phyloP scores from a whole-genome alignment of 2,329 filamentous ascomycete genomes.

The Hypoxylon sp. region DNA sequence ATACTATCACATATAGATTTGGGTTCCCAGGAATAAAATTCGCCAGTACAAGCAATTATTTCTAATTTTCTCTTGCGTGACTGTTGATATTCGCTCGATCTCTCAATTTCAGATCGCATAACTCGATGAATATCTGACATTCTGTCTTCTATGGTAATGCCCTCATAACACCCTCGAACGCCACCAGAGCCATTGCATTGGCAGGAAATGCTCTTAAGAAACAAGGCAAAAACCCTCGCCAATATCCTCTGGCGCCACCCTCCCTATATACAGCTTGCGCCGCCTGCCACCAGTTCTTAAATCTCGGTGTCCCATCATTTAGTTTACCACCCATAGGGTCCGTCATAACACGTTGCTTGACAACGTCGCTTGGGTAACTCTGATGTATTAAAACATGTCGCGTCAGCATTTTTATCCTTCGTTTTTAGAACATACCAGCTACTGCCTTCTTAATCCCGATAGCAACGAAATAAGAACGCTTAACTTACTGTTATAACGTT shows the following conservation, averaged over 20 bases:
- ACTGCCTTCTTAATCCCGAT: no score
- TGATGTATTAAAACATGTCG: no score
- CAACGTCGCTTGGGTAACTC: constrained; percentile 91
- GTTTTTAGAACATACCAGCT: no score
- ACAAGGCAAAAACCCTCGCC: constrained; percentile 93
- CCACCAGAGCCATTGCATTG: constrained; percentile 92
- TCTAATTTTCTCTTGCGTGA: constrained; percentile 7
- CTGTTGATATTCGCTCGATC: not conserved
- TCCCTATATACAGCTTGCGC: constrained; percentile 83
- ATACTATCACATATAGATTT: constrained; percentile 47
- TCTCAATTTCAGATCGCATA: constrained; percentile 4
- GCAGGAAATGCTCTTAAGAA: constrained; percentile 95
- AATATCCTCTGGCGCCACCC: constrained; percentile 84
- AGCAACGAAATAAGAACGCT: no score
- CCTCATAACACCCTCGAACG: constrained; percentile 93
- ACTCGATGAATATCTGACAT: constrained; percentile 4
- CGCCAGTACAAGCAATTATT: constrained; percentile 27
- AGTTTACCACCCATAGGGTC: constrained; percentile 83
- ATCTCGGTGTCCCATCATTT: constrained; percentile 77
- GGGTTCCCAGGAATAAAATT: constrained; percentile 42
- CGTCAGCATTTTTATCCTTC: no score
- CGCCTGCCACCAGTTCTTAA: constrained; percentile 83
- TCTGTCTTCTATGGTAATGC: constrained; percentile 60
- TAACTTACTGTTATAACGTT: no score
- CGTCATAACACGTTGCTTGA: constrained; percentile 98